Conservation (phyloP, 2,329 filamentous ascomycete species). For the Teratosphaeria gauchensis region DNA sequence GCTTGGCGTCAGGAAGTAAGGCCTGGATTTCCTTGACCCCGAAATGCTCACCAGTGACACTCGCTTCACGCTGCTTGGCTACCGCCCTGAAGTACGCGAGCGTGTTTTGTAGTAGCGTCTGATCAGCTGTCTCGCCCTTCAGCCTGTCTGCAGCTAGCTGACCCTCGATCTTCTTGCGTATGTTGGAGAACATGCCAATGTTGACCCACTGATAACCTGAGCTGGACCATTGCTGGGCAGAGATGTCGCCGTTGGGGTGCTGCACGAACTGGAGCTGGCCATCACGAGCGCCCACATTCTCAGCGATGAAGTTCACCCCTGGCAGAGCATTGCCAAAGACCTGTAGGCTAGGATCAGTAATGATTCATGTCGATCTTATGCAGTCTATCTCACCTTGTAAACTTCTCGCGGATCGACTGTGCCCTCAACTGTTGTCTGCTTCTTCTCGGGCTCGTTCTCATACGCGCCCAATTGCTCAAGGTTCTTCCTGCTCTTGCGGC, state of each 20-base stretch:
- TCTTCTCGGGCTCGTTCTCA: conserved; percentile 19
- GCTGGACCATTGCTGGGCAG: conserved; percentile 38
- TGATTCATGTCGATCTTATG: background rate
- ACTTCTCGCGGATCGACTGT: conserved; percentile 24
- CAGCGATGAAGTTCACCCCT: conserved; percentile 30
- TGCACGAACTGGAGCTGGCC: conserved; percentile 38
- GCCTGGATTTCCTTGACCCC: conserved; percentile 23
- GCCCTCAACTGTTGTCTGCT: conserved; percentile 22
- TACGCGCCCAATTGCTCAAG: conserved; percentile 13
- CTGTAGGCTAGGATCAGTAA: conserved; percentile 3
- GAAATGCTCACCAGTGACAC: conserved; percentile 19
- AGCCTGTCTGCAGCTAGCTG: conserved; percentile 33
- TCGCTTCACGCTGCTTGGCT: conserved; percentile 30
- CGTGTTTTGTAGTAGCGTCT: conserved; percentile 27
- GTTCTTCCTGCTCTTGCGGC: conserved; percentile 13
- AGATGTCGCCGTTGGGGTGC: conserved; percentile 39
- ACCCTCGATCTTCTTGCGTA: conserved; percentile 34
- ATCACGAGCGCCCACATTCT: conserved; percentile 24
- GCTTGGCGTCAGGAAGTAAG: conserved; percentile 16
- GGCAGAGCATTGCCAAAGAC: conserved; percentile 35
- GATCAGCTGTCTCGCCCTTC: conserved; percentile 25
- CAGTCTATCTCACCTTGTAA: conserved; percentile 3
- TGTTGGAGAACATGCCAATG: conserved; percentile 35
- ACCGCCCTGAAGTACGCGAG: conserved; percentile 34
- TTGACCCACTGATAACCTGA: conserved; percentile 34